Evolutionary conservation across 2,329 filamentous ascomycete species (phyloP), one percentile per base, ranked within the genome.

Genomic region (Colletotrichum spaethianum): DNA sequence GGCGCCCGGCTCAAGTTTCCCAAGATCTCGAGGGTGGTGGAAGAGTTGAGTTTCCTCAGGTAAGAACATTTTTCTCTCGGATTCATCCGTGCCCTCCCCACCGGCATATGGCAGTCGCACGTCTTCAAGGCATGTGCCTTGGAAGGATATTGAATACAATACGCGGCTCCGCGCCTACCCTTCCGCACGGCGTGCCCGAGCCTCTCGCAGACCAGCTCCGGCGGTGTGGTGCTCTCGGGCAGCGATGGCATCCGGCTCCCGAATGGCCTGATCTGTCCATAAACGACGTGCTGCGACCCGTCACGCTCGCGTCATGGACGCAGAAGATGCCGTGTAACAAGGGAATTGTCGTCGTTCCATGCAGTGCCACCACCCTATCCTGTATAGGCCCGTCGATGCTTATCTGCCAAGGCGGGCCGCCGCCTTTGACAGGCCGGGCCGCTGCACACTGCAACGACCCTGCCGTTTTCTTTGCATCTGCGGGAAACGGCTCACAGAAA

Each of bases 31-130:
- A 87, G 88, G 61, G 87, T 94, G 14, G 87, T 93, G 18, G 90
- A 93, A 77, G 88, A 92, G 75, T 84, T 95, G 75, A 93, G 91
- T 77, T 95, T 95, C 78, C 82, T 95, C 40, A 89, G 91, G 93
- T 94, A 82, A 85, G 92, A 52, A 28, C 4, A 28, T 12, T 14
- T 36, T 44, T 50, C 33, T 9, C 16, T 26, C 36, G 63, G 57
- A 61, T 69, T 5, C 23, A 23, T 60, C 61, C 16, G 38, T 44
- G 40, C n/a, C 12, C 14, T 56, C n/a, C 12, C 14, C 61, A 52
- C 56, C 23, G 63, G 72, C 75, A 42, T 55, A n/a, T 63, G 23
- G 40, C 23, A 26, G 53, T 67, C 63, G 33, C 57, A 71, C 64
- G 18, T 6, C 57, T 50, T 62, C 16, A 31, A n/a, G 26, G 23